Evolutionary conservation across 441 rosid species (phyloP), one percentile per base, ranked within the genome.

Genomic region (Jatropha multifida): DNA sequence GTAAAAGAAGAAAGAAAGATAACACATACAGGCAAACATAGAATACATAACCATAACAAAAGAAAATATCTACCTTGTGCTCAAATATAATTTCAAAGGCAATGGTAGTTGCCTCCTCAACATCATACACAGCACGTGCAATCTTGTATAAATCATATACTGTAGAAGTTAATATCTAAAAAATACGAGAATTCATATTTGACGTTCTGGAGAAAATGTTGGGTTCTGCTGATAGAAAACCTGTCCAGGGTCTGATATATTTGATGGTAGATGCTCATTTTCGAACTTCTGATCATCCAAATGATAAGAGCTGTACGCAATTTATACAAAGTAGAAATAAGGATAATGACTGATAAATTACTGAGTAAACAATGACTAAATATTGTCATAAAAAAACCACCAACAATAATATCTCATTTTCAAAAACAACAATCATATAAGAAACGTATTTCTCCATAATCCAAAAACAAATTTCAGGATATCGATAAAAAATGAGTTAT

Each of bases 41-140:
- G 11, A 80, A 66, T 61, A 49, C 40, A 66, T 44, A 17, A 51
- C 20, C 23, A 51, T 62, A 42, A 71, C 68, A 62, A 52, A 15
- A 37, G 32, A 71, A 71, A 70, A 77, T 71, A 49, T 32, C 54
- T 62, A 92, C 99, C 97, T 92, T 95, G 75, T 85, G 94, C 58
- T 68, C 77, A 44, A 88, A 73, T 76, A 95, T 90, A 79, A 95
- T 92, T 74, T 93, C 95, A 80, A 93, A 90, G 74, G 93, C 91
- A 76, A 80, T 79, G 60, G 88, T 67, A 7, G 98, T 93, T 73
- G 99, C 98, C 84, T 95, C 98, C 86, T 95, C 98, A 59, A 92
- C 83, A 72, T 95, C 99, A 85, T 92, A 92, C 44, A 92, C 86
- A 81, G 97, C 99, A 74, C 89, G 90, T 61, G 93, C 90, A 83